Evolutionary conservation across 1,284 basidiomycete species (phyloP), one percentile per base, ranked within the genome.

Genomic region (Chondrostereum purpureum): DNA sequence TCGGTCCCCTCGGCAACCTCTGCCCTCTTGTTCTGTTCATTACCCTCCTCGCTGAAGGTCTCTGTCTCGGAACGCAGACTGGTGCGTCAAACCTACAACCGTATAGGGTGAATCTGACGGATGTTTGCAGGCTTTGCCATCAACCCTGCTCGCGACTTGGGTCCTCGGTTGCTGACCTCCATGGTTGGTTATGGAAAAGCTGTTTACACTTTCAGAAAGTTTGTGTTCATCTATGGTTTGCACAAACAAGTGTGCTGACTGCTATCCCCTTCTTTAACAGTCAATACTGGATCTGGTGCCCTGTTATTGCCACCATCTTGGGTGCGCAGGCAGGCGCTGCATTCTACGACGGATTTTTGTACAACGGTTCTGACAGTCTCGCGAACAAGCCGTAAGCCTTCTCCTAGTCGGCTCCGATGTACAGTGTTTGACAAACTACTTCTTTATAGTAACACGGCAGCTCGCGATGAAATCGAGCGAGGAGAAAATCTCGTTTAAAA

Each of bases 261-360:
- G 42, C 49, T 27, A 38, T 18, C 36, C 49, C 8, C 17, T 2
- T 16, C 24, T 52, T 52, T 45, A 52, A 44, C 35, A 72, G 68
- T 54, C 81, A 83, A 50, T 90, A 88, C 57, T 90, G 84, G 84
- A 49, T 87, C 12, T 89, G 87, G 87, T 81, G 80, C 53, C 77
- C 82, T 12, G 51, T 80, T 10, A 61, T 85, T 33, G 81, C 63
- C 2, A 75, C 80, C 2, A 72, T 83, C 49, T 47, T 74, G 19
- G 83, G 81, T 18, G 77, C 70, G 38, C 67, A 77, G 43, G 51
- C 63, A 6, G 82, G 75, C 27, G 68, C 68, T 5, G 63, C 77
- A 45, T 52, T 72, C 18, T 83, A 83, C 50, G 79, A 82, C 50
- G 39, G 59, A 6, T 64, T 80, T 37, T 45, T 82, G 47, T 78